These are phyloP conservation scores for Neurospora terricola DNA, from an alignment of 495 filamentous ascomycete species.

Conservation along the genomic window DNA sequence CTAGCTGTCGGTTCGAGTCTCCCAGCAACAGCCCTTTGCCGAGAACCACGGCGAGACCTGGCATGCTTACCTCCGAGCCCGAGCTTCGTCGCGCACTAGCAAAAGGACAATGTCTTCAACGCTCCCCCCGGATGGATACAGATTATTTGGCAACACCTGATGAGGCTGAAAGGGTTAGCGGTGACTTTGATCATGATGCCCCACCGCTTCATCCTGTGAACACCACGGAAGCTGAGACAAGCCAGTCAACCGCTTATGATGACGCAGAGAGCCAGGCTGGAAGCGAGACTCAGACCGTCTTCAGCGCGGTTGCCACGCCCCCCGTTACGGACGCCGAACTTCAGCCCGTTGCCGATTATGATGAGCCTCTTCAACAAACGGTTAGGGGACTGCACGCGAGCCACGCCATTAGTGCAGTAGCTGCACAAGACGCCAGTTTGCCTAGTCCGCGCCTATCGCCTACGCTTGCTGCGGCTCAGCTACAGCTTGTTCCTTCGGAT, in stretches of 20 bases:
- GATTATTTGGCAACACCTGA: conserved; percentile 40
- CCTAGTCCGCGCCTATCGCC: conserved; percentile 93
- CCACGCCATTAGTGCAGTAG: conserved; percentile 48
- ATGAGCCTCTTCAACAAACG: conserved; percentile 32
- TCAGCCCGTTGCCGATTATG: conserved; percentile 37
- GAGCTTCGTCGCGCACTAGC: conserved; percentile 25
- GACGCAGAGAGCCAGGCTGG: conserved; percentile 36
- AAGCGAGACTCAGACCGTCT: conserved; percentile 36
- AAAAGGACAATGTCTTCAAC: conserved; percentile 15
- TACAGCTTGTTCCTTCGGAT: conserved; percentile 28
- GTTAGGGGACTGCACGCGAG: conserved; percentile 28
- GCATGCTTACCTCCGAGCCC: background rate
- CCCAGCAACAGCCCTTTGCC: conserved; percentile 21
- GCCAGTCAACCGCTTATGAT: conserved; percentile 38
- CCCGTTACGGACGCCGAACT: conserved; percentile 44
- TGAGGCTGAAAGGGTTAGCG: conserved; percentile 26
- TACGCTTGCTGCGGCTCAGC: conserved; percentile 69
- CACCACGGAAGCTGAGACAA: conserved; percentile 26
- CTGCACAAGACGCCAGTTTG: conserved; percentile 77
- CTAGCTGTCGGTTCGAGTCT: conserved; percentile 22
- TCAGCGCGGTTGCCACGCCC: conserved; percentile 47
- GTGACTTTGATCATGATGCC: conserved; percentile 12
- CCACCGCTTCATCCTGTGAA: conserved; percentile 19
- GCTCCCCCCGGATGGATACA: conserved; percentile 1
- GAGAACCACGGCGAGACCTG: conserved; percentile 7